Base-by-base conservation (phyloP, 2,329 filamentous ascomycete species). In the Colletotrichum incanum region DNA sequence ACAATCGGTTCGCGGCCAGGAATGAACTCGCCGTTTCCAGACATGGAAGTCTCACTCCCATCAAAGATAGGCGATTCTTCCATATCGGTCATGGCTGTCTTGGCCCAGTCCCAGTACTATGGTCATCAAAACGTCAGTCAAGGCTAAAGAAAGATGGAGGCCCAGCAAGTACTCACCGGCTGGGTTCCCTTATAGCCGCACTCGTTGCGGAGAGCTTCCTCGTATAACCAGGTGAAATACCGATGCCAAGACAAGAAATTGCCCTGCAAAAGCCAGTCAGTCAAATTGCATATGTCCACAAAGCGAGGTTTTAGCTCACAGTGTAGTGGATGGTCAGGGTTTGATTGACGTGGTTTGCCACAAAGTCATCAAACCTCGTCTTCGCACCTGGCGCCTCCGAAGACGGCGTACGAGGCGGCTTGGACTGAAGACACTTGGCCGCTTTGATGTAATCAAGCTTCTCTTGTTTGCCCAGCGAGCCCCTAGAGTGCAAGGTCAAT, bases 311-410 rank as follows among this genome's bases (percentile, higher is more conserved):
- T 55, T 5, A 39, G 31, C 74, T 79, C 76, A 50, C 76, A 78
- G 76, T 84, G 65, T 77, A 80, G 74, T 88, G 87, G 23, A 88
- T 86, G 1, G 61, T 64, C 12, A 80, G 71, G 0, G 86, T 86
- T 72, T 85, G 81, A 65, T 86, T 84, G 68, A 89, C 83, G 71
- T 89, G 87, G 0, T 82, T 80, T 6, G 83, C 85, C 7, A 86
- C 80, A 54, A 84, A 89, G 71, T 89, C 87, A 74, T 89, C 87
- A 69, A 83, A 88, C 67, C 86, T 72, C 3, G 80, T 83, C 68
- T 79, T 81, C 3, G 83, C 85, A 2, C 86, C 87, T 0, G 85
- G 78, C 0, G 81, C 83, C 16, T 80, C 77, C 0, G 76, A 74
- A 0, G 78, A 67, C 0, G 81, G 79, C 0, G 81, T 81, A 26